phyloP scores from a whole-genome alignment of 495 filamentous ascomycete species.

The Hyphodiscus hymeniophilus region DNA sequence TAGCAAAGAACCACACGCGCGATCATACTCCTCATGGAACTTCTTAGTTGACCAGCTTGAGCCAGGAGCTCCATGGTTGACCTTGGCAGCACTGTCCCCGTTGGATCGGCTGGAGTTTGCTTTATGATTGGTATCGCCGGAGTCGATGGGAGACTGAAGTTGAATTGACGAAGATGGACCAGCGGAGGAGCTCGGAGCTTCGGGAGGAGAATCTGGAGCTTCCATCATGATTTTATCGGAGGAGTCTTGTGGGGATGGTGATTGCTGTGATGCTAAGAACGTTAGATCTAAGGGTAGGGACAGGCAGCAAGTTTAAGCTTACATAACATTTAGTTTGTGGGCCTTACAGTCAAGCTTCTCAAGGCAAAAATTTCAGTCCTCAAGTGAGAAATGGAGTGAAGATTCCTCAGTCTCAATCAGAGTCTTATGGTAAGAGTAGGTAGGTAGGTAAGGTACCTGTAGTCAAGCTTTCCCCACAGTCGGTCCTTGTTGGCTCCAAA shows the following conservation, averaged over 20 bases:
- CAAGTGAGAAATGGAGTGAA: no score
- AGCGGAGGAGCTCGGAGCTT: not conserved
- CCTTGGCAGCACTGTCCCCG: constrained; percentile 8
- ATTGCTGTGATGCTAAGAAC: not conserved
- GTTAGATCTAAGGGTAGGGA: not conserved
- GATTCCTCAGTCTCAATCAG: no score
- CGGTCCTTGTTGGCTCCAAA: no score
- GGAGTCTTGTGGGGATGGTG: not conserved
- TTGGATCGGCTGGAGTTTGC: constrained; percentile 8
- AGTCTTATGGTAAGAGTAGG: no score
- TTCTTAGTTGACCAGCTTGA: constrained; percentile 22
- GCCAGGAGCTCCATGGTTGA: constrained; percentile 18
- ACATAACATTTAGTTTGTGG: constrained; percentile 5
- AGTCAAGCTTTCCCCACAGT: no score
- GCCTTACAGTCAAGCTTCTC: not conserved
- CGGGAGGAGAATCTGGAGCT: constrained; percentile 17
- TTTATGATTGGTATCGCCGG: not conserved
- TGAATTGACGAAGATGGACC: not conserved
- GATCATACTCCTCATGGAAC: constrained; percentile 21
- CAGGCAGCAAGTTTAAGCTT: not conserved
- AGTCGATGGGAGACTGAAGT: not conserved
- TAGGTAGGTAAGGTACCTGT: no score
- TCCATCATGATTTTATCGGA: constrained; percentile 18
- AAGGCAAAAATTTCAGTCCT: no score
- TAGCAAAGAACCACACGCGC: constrained; percentile 5